Evolutionary conservation across 768 basidiomycete genomes (phyloP).

Genomic region (Scleroderma bovista): DNA sequence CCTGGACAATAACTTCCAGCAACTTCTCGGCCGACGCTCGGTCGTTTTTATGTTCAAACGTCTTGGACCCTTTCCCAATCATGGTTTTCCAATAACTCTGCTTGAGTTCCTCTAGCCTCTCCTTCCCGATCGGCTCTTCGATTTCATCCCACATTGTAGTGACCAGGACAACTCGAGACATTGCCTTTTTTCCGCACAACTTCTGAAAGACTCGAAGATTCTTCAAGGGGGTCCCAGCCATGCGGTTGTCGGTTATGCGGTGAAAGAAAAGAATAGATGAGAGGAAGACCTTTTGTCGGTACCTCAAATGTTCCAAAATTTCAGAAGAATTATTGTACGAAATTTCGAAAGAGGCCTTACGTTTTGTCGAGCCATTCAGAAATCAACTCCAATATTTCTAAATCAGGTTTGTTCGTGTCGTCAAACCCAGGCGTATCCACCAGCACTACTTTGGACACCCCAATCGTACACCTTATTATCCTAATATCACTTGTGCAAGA

Average conservation of each 20-base stretch:
- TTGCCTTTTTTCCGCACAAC: conserved; percentile 39
- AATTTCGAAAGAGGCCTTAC: background rate
- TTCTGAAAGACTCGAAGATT: conserved; percentile 36
- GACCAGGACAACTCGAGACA: conserved; percentile 40
- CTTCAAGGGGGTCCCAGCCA: conserved; percentile 28
- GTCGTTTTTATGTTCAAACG: background rate
- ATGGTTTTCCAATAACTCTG: background rate
- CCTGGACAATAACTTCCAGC: background rate
- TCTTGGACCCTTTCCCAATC: background rate
- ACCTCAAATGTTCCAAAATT: background rate
- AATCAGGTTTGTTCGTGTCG: conserved; percentile 38
- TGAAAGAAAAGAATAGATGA: conserved; percentile 42
- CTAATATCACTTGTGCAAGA: conserved; percentile 9
- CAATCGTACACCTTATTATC: background rate
- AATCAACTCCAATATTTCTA: conserved; percentile 40
- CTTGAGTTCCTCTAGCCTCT: background rate
- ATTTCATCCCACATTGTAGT: conserved; percentile 32
- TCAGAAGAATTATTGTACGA: background rate
- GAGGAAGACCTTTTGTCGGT: conserved; percentile 15
- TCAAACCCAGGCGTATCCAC: conserved; percentile 55
- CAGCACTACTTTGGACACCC: conserved; percentile 31
- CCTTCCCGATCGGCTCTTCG: conserved; percentile 26
- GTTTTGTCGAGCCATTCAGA: conserved; percentile 17
- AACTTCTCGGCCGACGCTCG: background rate
- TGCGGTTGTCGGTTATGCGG: conserved; percentile 32